Evolutionary conservation across 2,329 filamentous ascomycete genomes (phyloP).

Genomic region (Fusarium sp.): DNA sequence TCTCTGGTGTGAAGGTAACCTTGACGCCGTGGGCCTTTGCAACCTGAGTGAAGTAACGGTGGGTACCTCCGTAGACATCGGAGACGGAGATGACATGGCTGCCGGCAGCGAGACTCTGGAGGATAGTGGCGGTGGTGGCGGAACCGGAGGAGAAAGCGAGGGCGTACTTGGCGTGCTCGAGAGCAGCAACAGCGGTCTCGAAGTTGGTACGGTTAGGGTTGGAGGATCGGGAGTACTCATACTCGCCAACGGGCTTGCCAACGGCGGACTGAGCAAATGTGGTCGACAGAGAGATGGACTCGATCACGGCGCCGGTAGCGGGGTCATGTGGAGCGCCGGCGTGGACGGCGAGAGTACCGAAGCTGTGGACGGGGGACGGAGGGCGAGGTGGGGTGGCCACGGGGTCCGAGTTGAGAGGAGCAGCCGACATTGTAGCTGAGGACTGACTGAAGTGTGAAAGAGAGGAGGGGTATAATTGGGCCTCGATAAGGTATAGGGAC

Average conservation of each 20-base stretch:
- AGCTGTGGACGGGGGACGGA: constrained; percentile 78
- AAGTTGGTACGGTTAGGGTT: constrained; percentile 98
- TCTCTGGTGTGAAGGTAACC: constrained; percentile 93
- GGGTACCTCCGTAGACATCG: constrained; percentile 97
- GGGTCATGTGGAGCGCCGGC: constrained; percentile 93
- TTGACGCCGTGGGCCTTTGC: constrained; percentile 93
- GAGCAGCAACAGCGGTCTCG: constrained; percentile 87
- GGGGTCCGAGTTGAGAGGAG: constrained; percentile 56
- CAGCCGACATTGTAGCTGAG: constrained; percentile 37
- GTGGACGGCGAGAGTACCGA: constrained; percentile 95
- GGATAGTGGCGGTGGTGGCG: constrained; percentile 90
- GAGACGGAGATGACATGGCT: constrained; percentile 97
- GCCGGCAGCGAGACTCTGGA: constrained; percentile 90
- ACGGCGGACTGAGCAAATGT: constrained; percentile 94
- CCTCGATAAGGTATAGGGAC: neutral
- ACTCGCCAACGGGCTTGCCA: constrained; percentile 86
- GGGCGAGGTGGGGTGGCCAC: constrained; percentile 80
- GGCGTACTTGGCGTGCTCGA: constrained; percentile 92
- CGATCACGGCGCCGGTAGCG: constrained; percentile 92
- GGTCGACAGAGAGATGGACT: constrained; percentile 94
- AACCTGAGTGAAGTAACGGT: constrained; percentile 98
- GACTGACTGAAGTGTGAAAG: neutral
- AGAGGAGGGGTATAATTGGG: neutral
- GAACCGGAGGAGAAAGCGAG: constrained; percentile 95
- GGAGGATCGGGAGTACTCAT: constrained; percentile 92